These are phyloP conservation scores for Lachancea fermentati DNA, from an alignment of 805 yeast genomes.

Conservation along the genomic window DNA sequence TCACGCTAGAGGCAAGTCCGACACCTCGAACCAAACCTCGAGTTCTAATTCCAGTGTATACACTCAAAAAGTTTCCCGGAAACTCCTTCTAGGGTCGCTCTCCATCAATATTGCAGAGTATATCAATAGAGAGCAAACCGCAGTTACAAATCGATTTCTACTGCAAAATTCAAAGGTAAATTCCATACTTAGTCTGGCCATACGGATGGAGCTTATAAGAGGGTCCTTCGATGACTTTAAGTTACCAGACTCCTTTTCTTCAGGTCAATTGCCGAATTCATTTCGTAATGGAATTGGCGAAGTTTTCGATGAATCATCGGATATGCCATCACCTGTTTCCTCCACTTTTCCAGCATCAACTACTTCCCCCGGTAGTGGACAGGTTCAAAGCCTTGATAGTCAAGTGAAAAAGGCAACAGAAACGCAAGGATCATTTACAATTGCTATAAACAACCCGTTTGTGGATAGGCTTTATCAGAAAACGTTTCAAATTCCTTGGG, in stretches of 20 bases:
- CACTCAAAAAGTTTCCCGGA: slow-evolving; percentile 29
- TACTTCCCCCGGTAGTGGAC: slow-evolving; percentile 1
- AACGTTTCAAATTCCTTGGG: slow-evolving; percentile 60
- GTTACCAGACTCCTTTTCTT: slow-evolving; percentile 13
- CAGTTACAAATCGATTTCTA: slow-evolving; percentile 56
- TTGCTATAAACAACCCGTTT: slow-evolving; percentile 41
- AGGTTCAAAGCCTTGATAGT: slow-evolving; percentile 1
- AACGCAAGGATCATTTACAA: slow-evolving; percentile 21
- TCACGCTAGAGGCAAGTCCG: slow-evolving; percentile 5
- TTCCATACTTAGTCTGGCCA: slow-evolving; percentile 60
- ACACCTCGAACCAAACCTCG: slow-evolving; percentile 4
- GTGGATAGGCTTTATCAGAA: slow-evolving; percentile 46
- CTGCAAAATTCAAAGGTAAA: slow-evolving; percentile 77
- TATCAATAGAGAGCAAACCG: slow-evolving; percentile 43
- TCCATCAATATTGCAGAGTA: slow-evolving; percentile 70
- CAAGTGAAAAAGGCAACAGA: slow-evolving; percentile 10
- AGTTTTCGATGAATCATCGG: slow-evolving; percentile 19
- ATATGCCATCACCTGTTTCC: slow-evolving; percentile 15
- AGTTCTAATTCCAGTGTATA: slow-evolving; percentile 11
- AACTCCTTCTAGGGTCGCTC: slow-evolving; percentile 57
- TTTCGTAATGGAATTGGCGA: slow-evolving; percentile 17
- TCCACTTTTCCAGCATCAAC: slow-evolving; percentile 11
- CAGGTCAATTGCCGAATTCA: slow-evolving; percentile 24
- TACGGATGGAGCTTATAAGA: slow-evolving; percentile 43
- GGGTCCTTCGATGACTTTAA: slow-evolving; percentile 33